Evolutionary conservation across 495 filamentous ascomycete species (phyloP).

Genomic region (Wilcoxina mikolae): DNA sequence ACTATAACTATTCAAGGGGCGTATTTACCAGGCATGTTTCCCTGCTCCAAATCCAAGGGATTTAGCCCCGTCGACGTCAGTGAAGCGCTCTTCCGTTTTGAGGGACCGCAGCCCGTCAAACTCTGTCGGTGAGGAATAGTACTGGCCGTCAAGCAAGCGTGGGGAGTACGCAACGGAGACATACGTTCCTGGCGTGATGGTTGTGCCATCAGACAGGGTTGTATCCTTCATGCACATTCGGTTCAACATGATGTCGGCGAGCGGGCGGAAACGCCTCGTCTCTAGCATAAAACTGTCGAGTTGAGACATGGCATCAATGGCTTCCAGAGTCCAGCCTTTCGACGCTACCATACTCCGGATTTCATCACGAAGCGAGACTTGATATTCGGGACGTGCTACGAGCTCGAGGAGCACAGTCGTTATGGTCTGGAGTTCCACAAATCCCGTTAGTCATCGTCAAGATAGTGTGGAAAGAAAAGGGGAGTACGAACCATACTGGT

Average conservation of each 20-base stretch:
- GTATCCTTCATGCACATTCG: neutral
- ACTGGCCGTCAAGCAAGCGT: neutral
- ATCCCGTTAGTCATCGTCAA: neutral
- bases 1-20: neutral
- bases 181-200: neutral
- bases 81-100: neutral
- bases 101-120: neutral
- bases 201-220: slow-evolving; percentile 1
- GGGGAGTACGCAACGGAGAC: neutral
- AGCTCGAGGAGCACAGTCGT: neutral
- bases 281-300: slow-evolving; percentile 6
- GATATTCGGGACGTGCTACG: neutral
- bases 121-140: neutral
- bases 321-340: slow-evolving; percentile 3
- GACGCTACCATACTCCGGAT: neutral
- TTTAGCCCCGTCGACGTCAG: neutral
- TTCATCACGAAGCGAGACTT: neutral
- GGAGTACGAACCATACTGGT: neutral
- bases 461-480: neutral
- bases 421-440: neutral
- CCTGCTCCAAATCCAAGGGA: neutral
- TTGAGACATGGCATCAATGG: neutral
- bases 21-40: neutral
- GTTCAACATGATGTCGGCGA: neutral
- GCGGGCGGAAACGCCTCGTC: neutral